These are phyloP conservation scores for Calonectria pauciramosa DNA, from an alignment of 2,329 filamentous ascomycete species.

Conservation along the genomic window DNA sequence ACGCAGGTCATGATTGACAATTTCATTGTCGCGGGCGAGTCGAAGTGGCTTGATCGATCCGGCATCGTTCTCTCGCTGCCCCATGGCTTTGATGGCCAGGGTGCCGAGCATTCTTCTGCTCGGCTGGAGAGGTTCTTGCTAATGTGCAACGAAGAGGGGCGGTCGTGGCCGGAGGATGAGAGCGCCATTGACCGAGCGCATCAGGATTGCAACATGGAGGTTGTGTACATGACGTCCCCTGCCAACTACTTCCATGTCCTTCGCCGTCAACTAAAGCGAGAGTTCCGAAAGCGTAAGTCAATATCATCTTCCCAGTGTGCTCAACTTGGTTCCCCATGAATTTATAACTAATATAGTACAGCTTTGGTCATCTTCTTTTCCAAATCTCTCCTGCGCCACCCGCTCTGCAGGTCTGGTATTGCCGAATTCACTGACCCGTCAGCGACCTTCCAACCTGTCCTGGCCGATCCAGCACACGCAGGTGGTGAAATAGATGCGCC, in stretches of 20 bases:
- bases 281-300: constrained; percentile 95
- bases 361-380: constrained; percentile 97
- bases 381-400: constrained; percentile 94
- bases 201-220: constrained; percentile 99
- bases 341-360: constrained; percentile 52
- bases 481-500: constrained; percentile 78
- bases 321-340: neutral
- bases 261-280: constrained; percentile 95
- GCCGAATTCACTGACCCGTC: constrained; percentile 87
- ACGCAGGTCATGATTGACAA: constrained; percentile 98
- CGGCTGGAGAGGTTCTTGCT: constrained; percentile 97
- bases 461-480: constrained; percentile 87
- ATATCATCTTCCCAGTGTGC: neutral
- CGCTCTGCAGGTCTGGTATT: constrained; percentile 86
- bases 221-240: constrained; percentile 94
- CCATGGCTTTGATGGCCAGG: constrained; percentile 98
- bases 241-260: constrained; percentile 96
- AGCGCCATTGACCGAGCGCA: constrained; percentile 92
- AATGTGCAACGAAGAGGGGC: constrained; percentile 95
- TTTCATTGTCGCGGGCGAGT: constrained; percentile 95
- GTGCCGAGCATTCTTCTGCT: constrained; percentile 96
- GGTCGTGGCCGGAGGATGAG: constrained; percentile 86
- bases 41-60: constrained; percentile 98
- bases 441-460: constrained; percentile 95
- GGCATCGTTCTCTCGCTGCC: constrained; percentile 95